Percentiles rank a stretch among this genome's conserved stretches.
Evolutionary conservation across 2,329 filamentous ascomycete genomes (phyloP).

Genomic region (Exophiala aquamarina): DNA sequence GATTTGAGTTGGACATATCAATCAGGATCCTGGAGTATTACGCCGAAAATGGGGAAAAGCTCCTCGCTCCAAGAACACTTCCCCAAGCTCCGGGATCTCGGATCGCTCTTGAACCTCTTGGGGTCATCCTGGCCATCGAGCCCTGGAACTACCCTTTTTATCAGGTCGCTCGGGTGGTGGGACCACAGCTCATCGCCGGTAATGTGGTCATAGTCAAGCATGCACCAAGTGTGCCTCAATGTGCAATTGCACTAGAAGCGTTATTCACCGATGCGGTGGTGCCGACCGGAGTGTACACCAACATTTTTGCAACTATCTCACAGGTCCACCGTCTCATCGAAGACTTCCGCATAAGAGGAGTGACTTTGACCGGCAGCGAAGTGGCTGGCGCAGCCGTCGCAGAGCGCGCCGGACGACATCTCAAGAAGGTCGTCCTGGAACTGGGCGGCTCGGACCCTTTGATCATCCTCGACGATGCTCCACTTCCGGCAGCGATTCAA

Average conservation of each 20-base stretch:
- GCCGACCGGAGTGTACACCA: slow-evolving; percentile 4
- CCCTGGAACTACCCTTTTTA: too few species aligned
- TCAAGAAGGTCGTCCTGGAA: slow-evolving; percentile 18
- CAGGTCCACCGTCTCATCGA: slow-evolving; percentile 4
- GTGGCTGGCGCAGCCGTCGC: slow-evolving; percentile 13
- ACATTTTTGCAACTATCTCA: slow-evolving; percentile 2
- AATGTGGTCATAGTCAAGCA: slow-evolving; percentile 6
- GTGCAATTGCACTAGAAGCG: background rate
- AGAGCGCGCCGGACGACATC: slow-evolving; percentile 9
- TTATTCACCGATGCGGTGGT: slow-evolving; percentile 1
- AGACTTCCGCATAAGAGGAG: slow-evolving; percentile 5
- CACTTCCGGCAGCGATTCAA: slow-evolving; percentile 9
- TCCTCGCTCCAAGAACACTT: too few species aligned
- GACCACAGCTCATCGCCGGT: slow-evolving; percentile 4
- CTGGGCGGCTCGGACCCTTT: slow-evolving; percentile 18
- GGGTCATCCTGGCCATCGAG: too few species aligned
- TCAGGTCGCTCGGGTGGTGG: too few species aligned
- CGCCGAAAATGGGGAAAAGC: too few species aligned
- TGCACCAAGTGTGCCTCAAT: slow-evolving; percentile 4
- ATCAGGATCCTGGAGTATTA: too few species aligned
- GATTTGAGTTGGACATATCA: too few species aligned
- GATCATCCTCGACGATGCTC: slow-evolving; percentile 17
- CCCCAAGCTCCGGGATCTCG: too few species aligned
- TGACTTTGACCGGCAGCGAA: slow-evolving; percentile 18
- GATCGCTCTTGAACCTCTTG: too few species aligned